phyloP scores from a whole-genome alignment of 371 early-diverging fungal genomes.

The Zancudomyces culisetae region DNA sequence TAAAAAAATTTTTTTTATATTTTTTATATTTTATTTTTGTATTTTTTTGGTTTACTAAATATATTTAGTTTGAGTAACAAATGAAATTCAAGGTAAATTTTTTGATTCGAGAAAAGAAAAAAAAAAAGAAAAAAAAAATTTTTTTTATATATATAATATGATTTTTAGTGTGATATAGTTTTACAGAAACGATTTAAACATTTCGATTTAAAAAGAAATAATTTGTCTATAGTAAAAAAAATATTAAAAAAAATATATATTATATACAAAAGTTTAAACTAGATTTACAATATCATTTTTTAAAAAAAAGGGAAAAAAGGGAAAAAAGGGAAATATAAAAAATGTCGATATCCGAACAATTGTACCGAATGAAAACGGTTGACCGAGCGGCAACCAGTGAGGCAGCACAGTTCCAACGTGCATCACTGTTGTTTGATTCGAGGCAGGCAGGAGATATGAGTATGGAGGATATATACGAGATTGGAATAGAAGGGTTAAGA shows the following conservation, averaged over 20 bases:
- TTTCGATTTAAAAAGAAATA: not conserved
- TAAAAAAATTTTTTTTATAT: no score
- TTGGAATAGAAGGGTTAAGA: constrained; percentile 62
- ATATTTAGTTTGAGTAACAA: no score
- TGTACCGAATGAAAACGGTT: constrained; percentile 41
- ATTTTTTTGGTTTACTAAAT: no score
- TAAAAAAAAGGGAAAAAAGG: not conserved
- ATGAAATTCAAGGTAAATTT: no score
- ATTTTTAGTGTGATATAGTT: not conserved
- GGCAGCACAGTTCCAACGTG: constrained; percentile 27
- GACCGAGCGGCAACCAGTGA: constrained; percentile 32
- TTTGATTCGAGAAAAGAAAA: no score
- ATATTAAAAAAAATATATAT: not conserved
- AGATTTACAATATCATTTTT: not conserved
- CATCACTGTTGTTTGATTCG: constrained; percentile 64
- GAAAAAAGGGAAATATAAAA: not conserved
- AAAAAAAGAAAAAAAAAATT: no score
- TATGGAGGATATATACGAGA: constrained; percentile 62
- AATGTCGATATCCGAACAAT: constrained; percentile 42
- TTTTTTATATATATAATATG: no score
- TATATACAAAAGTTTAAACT: not conserved
- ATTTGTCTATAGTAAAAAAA: not conserved
- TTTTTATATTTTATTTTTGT: no score
- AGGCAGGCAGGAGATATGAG: constrained; percentile 78
- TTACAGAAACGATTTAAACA: not conserved